Percentiles rank a stretch among this genome's conserved stretches.
Evolutionary conservation across 1,284 basidiomycete genomes (phyloP).

Genomic region (Agaricales sp.): DNA sequence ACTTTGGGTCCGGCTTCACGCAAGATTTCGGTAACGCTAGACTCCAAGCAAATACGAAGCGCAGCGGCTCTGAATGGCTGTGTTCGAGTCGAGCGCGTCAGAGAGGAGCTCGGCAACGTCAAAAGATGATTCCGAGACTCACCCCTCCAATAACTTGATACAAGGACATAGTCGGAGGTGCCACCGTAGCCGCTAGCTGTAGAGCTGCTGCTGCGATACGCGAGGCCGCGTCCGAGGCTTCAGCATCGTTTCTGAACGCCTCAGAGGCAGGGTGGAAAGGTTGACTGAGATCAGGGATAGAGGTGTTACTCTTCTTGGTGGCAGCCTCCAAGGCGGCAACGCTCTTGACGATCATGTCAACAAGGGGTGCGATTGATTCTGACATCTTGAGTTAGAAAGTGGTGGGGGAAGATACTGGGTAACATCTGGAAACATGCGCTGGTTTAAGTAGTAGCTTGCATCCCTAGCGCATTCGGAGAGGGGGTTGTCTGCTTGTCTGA

Average conservation of each 20-base stretch:
- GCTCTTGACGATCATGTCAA: not conserved
- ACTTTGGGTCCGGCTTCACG: conserved; percentile 23
- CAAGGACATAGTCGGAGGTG: not conserved
- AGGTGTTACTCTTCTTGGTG: not conserved
- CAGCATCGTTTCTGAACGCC: not conserved
- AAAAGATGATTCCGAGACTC: not conserved
- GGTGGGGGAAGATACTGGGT: no score
- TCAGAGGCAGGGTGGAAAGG: not conserved
- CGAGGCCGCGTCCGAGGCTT: not conserved
- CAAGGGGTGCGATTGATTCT: not conserved
- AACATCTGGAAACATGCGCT: no score
- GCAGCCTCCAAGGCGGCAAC: not conserved
- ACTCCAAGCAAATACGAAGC: conserved; percentile 18
- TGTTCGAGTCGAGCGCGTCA: conserved; percentile 7
- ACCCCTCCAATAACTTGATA: not conserved
- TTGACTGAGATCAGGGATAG: not conserved
- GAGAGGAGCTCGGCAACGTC: not conserved
- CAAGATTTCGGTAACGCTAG: conserved; percentile 25
- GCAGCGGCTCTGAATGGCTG: conserved; percentile 10
- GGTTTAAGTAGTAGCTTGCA: no score
- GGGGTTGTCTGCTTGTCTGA: no score
- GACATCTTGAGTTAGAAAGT: not conserved
- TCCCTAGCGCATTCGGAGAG: no score
- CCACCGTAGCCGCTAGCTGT: not conserved
- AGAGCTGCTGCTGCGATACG: not conserved